Base-by-base conservation (phyloP, 257 asterid species). In the Voacanga thouarsii region DNA sequence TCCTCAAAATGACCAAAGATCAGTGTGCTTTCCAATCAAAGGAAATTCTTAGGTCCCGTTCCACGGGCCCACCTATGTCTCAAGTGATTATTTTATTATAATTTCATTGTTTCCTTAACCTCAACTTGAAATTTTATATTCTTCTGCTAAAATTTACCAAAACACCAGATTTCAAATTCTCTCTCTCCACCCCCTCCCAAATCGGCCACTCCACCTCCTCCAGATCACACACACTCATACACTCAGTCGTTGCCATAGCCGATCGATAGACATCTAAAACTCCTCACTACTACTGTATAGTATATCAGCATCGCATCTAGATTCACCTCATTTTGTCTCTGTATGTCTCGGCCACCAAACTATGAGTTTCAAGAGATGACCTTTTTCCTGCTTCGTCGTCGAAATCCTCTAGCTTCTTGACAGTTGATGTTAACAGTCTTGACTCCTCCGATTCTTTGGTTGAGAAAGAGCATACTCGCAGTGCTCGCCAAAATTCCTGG, bases 401-500 rank as follows among this genome's bases (percentile, higher is more conserved):
- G 33, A 80, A 85, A 11, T 81, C 75, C 69, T 61, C 56, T 79
- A 79, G 81, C 79, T 75, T 85, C 66, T 33, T 78, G 2, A 75
- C 90, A 72, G 83, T 88, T 56, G 85, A 89, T 74, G 80, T 91
- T 82, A 15, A 39, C 30, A 85, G 82, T 66, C 89, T 90, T 23
- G 2, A 4, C 57, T 63, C 77, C 49, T 24, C 80, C 66, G 86
- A 84, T 28, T 82, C 72, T 7, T 80, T 82, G 43, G 79, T 76
- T 56, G 90, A 61, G 59, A 94, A 92, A 79, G 96, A 85, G 80
- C 97, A 97, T 59, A 57, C 91, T 7, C 92, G 94, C 23, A 94
- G 92, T 84, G 96, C 98, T 14, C 88, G 92, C 24, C 97, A 94
- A 86, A 84, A 88, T 59, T 92, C 98, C 50, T 92, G 94, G 96